Base-by-base conservation (phyloP, 179 eudicot species). In the Amaranthus tricolor region DNA sequence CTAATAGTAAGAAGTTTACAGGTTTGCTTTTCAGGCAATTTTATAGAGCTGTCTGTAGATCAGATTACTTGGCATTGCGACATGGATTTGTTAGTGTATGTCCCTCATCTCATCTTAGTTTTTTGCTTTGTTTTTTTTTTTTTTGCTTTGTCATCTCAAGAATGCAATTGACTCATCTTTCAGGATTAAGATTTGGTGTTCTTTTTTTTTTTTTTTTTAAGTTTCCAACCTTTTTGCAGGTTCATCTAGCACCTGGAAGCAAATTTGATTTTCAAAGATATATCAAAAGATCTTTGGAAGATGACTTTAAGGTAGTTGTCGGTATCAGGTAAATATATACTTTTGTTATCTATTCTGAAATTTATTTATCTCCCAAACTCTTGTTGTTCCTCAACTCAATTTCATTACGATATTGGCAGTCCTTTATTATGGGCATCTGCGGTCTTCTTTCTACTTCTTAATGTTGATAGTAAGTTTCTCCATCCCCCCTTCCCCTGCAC, bases 1-100 rank as follows among this genome's bases (percentile, higher is more conserved):
- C 71, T 66, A 60, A 79, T 59, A 16, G 45, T 40, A 15, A 19
- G 0, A 66, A n/a, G 62, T 50, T 69, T 81, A 43, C 87, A 96
- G 99, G 89, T 72, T 56, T 96, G 99, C 84, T 91, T 93, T 91
- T 87, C 70, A 83, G 96, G 55, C 99, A 96, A 78, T 87, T 96
- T 73, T 86, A 87, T 59, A 86, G 88, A 77, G 84, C 98, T 64
- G 95, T 96, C 81, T 81, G 88, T 12, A 91, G 70, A 79, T 78
- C 97, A 13, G 98, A 96, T 81, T 93, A 96, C 88, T 72, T 88
- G 81, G 81, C 96, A 66, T 81, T 96, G 85, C 92, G 99, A 68
- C 91, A 96, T 81, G 99, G 94, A 51, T 96, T 96, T 76, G 80
- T 96, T 78, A 84, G 88, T 9, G 98, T 96, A 74, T 81, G 97